These are phyloP conservation scores for Globisporangium apiculatum DNA, from an alignment of 352 stramenopile species.

Conservation along the genomic window DNA sequence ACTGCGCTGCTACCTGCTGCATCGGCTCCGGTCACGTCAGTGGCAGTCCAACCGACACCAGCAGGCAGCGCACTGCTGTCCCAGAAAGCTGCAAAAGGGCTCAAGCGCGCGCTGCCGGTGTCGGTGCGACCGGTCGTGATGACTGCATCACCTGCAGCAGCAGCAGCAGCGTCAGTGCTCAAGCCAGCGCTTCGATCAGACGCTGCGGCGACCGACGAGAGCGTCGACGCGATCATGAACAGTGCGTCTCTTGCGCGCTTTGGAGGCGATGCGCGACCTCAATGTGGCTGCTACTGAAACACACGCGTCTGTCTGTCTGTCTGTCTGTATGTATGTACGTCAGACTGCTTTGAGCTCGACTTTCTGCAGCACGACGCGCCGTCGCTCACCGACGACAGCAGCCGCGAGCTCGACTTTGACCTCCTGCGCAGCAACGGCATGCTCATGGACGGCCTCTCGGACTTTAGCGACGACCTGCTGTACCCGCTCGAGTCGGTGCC, in stretches of 20 bases:
- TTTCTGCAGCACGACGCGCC: slow-evolving; percentile 15
- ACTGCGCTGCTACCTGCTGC: no score
- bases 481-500: slow-evolving; percentile 12
- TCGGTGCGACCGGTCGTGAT: neutral
- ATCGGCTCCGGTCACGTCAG: no score
- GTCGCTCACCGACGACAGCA: neutral
- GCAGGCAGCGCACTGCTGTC: neutral
- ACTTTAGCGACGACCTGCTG: slow-evolving; percentile 23
- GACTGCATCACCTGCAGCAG: neutral
- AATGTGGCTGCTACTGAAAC: neutral
- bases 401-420: slow-evolving; percentile 5
- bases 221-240: slow-evolving; percentile 50
- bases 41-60: no score
- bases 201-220: slow-evolving; percentile 17
- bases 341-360: slow-evolving; percentile 55
- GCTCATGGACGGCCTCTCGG: slow-evolving; percentile 13
- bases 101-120: slow-evolving; percentile 28
- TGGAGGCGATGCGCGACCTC: no score
- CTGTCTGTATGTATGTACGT: neutral
- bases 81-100: slow-evolving; percentile 15
- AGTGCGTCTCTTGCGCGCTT: slow-evolving; percentile 15
- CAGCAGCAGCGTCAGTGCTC: neutral
- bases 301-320: neutral
- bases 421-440: slow-evolving; percentile 7
- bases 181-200: no score